These are phyloP conservation scores for Antrodiella citrinella DNA, from an alignment of 768 basidiomycete genomes.

Conservation along the genomic window DNA sequence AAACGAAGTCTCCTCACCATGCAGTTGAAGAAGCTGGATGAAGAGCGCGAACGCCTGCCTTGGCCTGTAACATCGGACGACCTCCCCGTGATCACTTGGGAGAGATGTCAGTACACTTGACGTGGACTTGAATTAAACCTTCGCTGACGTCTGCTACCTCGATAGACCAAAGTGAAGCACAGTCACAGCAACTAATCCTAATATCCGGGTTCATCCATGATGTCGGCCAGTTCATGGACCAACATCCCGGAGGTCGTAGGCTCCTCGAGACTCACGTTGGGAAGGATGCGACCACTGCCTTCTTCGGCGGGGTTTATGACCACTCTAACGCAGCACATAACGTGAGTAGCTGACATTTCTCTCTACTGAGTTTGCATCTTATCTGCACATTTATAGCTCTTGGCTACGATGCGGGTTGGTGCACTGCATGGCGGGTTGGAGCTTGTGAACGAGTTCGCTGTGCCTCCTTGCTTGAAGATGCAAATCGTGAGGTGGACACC, in stretches of 20 bases:
- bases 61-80: conserved; percentile 80
- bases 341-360: conserved; percentile 30
- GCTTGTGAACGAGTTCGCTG: conserved; percentile 36
- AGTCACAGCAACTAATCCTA: conserved; percentile 73
- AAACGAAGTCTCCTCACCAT: conserved; percentile 88
- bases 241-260: conserved; percentile 88
- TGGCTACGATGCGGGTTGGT: conserved; percentile 56
- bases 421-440: conserved; percentile 46
- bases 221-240: conserved; percentile 72
- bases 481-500: conserved; percentile 7
- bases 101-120: conserved; percentile 51
- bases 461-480: conserved; percentile 30
- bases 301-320: conserved; percentile 89
- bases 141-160: conserved; percentile 1
- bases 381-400: conserved; percentile 23
- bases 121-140: neutral
- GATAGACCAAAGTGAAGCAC: conserved; percentile 68
- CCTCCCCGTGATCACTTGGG: conserved; percentile 80
- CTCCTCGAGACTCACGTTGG: conserved; percentile 78
- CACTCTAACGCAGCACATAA: conserved; percentile 88
- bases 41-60: conserved; percentile 61
- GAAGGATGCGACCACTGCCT: conserved; percentile 86
- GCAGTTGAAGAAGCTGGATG: conserved; percentile 81
- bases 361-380: neutral
- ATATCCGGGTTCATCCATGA: conserved; percentile 94